Conservation (phyloP, 2,329 filamentous ascomycete species). For the Phyllosticta capitalensis region DNA sequence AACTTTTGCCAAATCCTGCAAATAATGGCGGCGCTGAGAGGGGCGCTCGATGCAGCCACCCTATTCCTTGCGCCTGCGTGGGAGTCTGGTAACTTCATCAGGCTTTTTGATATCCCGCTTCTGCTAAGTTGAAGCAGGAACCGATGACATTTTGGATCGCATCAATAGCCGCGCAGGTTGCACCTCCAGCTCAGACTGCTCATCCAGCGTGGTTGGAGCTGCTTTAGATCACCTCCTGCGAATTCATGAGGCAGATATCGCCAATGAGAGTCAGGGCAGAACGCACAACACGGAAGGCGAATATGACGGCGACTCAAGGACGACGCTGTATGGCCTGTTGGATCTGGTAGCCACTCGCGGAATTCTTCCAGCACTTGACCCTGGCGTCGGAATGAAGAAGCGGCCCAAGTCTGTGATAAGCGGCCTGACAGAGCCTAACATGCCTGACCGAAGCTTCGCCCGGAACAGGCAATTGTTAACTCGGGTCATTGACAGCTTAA, state of each 20-base stretch:
- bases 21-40: slow-evolving; percentile 16
- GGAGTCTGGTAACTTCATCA: slow-evolving; percentile 2
- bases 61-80: slow-evolving; percentile 2
- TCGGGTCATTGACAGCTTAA: background rate
- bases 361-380: slow-evolving; percentile 26
- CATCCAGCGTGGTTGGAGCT: slow-evolving; percentile 5
- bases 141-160: slow-evolving; percentile 5
- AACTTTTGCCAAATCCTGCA: background rate
- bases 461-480: background rate
- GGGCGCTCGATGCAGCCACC: slow-evolving; percentile 23
- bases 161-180: background rate
- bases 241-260: slow-evolving; percentile 26
- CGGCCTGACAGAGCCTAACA: background rate
- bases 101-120: background rate
- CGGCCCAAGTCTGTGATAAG: slow-evolving; percentile 26
- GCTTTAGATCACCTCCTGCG: slow-evolving; percentile 22
- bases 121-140: slow-evolving; percentile 6
- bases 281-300: slow-evolving; percentile 17
- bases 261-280: slow-evolving; percentile 15
- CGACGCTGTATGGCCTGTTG: slow-evolving; percentile 29
- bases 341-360: slow-evolving; percentile 25
- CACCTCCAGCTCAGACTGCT: background rate
- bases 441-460: no score
- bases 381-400: slow-evolving; percentile 23
- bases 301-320: slow-evolving; percentile 29